A percentile compares a stretch with the other conserved stretches of the same genome.
Conservation (phyloP, 768 basidiomycete genomes). For the Tricholoma saponaceum region DNA sequence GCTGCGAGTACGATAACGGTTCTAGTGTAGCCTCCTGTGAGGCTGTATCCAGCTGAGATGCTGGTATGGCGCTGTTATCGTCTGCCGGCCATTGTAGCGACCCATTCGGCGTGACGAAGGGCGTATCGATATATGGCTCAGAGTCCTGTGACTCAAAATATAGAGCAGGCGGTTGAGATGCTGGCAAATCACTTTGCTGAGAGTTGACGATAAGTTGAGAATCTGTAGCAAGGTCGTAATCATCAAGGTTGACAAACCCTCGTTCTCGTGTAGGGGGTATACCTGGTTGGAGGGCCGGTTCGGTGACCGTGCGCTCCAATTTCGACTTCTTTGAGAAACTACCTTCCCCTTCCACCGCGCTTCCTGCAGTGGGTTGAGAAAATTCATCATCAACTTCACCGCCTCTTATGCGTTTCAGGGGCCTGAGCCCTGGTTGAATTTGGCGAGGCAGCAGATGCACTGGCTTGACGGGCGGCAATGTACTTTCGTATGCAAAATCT, state of each 20-base stretch:
- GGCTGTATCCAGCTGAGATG: conserved; percentile 33
- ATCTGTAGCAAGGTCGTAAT: conserved; percentile 10
- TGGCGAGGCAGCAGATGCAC: conserved; percentile 39
- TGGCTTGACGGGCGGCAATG: conserved; percentile 54
- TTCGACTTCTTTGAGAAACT: conserved; percentile 19
- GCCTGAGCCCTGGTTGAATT: conserved; percentile 37
- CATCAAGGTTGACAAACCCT: conserved; percentile 23
- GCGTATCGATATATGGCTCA: conserved; percentile 45
- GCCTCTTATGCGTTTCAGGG: conserved; percentile 25
- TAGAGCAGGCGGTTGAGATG: conserved; percentile 24
- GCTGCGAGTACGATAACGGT: conserved; percentile 32
- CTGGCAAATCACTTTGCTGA: conserved; percentile 18
- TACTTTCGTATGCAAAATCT: conserved; percentile 71
- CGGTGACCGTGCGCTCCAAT: conserved; percentile 30
- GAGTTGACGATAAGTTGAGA: conserved; percentile 11
- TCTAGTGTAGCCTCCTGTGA: conserved; percentile 24
- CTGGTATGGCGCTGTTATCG: conserved; percentile 27
- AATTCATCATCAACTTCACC: conserved; percentile 18
- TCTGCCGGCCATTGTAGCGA: conserved; percentile 40
- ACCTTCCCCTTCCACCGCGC: conserved; percentile 3
- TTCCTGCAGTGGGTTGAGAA: neutral
- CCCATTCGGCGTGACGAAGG: conserved; percentile 51
- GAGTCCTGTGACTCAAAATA: conserved; percentile 39
- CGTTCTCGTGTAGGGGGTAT: conserved; percentile 14
- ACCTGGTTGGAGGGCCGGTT: conserved; percentile 22